Conservation (phyloP, 768 basidiomycete species). For the Macrocybe gigantea region DNA sequence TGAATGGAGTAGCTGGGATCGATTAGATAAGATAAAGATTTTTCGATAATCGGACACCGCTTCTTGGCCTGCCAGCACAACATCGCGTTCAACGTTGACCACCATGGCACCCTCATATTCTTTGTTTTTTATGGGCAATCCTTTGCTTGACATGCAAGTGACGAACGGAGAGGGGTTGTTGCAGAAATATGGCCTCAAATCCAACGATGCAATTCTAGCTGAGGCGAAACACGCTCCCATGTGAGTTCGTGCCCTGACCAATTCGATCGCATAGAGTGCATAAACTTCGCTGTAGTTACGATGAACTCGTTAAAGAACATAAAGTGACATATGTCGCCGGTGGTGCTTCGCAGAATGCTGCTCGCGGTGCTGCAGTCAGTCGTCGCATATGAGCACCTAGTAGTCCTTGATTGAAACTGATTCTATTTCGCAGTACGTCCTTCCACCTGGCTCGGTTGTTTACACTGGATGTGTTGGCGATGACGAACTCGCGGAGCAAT, state of each 20-base stretch:
- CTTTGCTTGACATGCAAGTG: constrained; percentile 95
- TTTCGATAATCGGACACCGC: constrained; percentile 4
- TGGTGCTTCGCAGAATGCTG: constrained; percentile 95
- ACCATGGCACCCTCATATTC: constrained; percentile 48
- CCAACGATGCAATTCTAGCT: constrained; percentile 96
- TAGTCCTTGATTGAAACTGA: constrained; percentile 8
- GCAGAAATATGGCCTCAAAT: constrained; percentile 83
- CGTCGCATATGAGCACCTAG: neutral
- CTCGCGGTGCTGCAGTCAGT: constrained; percentile 91
- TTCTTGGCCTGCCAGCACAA: constrained; percentile 2
- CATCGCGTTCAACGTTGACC: constrained; percentile 5
- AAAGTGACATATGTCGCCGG: constrained; percentile 90
- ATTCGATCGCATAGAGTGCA: neutral
- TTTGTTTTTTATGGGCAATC: constrained; percentile 92
- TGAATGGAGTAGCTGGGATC: constrained; percentile 25
- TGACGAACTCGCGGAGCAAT: constrained; percentile 86
- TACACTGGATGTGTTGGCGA: constrained; percentile 94
- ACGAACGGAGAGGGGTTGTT: constrained; percentile 78
- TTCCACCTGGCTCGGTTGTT: constrained; percentile 84
- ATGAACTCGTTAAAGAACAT: constrained; percentile 73
- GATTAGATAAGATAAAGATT: constrained; percentile 22
- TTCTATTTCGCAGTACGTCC: constrained; percentile 61
- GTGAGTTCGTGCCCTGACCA: constrained; percentile 35
- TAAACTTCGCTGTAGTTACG: constrained; percentile 55
- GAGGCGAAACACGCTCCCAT: constrained; percentile 84